phyloP scores from a whole-genome alignment of 164 flowering plant genomes.

The Hamamelis virginiana region DNA sequence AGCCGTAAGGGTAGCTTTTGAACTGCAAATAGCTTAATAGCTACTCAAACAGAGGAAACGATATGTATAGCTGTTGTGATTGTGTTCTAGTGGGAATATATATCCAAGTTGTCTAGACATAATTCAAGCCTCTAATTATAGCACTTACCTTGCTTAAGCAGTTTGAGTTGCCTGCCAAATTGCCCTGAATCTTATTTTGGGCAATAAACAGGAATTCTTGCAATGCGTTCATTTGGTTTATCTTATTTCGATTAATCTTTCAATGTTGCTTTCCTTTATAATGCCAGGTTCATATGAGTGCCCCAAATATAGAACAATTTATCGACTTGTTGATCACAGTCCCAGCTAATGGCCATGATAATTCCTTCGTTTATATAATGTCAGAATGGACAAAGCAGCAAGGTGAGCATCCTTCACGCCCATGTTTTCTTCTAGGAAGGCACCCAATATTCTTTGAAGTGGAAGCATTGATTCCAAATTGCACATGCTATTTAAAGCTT shows the following conservation, averaged over 20 bases:
- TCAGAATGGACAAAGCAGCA: conserved; percentile 91
- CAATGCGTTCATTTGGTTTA: background rate
- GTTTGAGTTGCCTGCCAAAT: conserved; percentile 2
- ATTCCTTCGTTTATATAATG: conserved; percentile 78
- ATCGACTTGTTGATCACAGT: conserved; percentile 66
- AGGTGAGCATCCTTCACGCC: conserved; percentile 43
- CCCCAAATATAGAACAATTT: conserved; percentile 74
- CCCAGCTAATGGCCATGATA: conserved; percentile 65
- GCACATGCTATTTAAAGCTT: background rate
- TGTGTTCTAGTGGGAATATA: background rate
- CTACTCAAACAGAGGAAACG: background rate
- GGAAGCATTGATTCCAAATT: background rate
- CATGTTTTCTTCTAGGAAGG: background rate
- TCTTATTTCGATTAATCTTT: background rate
- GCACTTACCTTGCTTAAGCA: background rate
- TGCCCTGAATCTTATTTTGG: background rate
- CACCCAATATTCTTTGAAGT: background rate
- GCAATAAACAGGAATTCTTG: background rate
- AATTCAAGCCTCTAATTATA: background rate
- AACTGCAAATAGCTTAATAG: background rate
- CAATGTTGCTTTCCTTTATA: conserved; percentile 1
- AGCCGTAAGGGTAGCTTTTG: background rate
- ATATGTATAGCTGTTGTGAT: background rate
- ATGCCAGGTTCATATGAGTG: conserved; percentile 86
- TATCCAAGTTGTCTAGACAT: background rate